phyloP scores from a whole-genome alignment of 768 basidiomycete genomes.

The Pulveroboletus ravenelii region DNA sequence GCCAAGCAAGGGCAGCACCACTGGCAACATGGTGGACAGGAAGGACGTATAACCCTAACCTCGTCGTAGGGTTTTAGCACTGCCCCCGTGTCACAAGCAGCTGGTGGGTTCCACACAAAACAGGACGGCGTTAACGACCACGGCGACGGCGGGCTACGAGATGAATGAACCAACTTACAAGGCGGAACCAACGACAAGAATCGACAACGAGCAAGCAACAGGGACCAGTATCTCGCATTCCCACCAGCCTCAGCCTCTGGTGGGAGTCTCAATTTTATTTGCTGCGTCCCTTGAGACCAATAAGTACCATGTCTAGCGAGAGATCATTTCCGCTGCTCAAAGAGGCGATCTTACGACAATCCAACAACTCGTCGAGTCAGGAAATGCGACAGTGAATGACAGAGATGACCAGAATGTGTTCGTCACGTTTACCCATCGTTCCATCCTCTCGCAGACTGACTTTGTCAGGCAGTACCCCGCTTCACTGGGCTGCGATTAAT shows the following conservation, averaged over 20 bases:
- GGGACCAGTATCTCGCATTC: slow-evolving; percentile 25
- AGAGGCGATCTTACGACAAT: slow-evolving; percentile 72
- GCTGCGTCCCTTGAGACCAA: not conserved
- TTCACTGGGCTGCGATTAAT: slow-evolving; percentile 99
- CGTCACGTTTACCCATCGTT: slow-evolving; percentile 5
- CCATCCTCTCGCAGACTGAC: slow-evolving; percentile 5
- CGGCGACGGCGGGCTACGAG: slow-evolving; percentile 16
- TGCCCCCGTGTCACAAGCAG: slow-evolving; percentile 4
- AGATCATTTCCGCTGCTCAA: slow-evolving; percentile 83
- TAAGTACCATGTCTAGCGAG: slow-evolving; percentile 33
- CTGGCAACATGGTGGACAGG: slow-evolving; percentile 12
- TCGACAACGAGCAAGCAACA: slow-evolving; percentile 25
- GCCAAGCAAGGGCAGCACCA: slow-evolving; percentile 7
- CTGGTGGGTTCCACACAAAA: not conserved
- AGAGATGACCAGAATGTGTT: slow-evolving; percentile 83
- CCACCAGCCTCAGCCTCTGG: slow-evolving; percentile 23
- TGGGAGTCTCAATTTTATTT: slow-evolving; percentile 3
- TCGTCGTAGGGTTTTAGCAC: slow-evolving; percentile 22
- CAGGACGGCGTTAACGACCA: slow-evolving; percentile 11
- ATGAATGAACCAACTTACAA: slow-evolving; percentile 31
- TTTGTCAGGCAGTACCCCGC: slow-evolving; percentile 50
- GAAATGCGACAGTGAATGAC: slow-evolving; percentile 66
- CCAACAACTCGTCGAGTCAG: slow-evolving; percentile 64
- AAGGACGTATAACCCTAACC: slow-evolving; percentile 28
- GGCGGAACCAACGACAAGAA: slow-evolving; percentile 26